A percentile compares a stretch with the other conserved stretches of the same genome.
phyloP scores from a whole-genome alignment of 495 filamentous ascomycete genomes.

The Podospora sp. region DNA sequence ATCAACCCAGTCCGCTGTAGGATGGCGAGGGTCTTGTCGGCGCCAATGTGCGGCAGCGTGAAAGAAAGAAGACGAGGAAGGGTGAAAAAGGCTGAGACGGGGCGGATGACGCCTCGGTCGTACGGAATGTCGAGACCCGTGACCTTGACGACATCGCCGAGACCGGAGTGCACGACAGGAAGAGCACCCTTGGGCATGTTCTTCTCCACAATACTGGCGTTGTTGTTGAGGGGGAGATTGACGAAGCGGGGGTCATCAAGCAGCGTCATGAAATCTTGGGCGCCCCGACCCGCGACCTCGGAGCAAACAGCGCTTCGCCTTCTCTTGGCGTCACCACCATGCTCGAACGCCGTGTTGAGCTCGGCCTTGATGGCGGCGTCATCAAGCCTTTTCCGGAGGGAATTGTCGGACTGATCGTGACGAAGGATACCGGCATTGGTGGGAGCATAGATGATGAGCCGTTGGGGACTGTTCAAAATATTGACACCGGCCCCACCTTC shows the following conservation, averaged over 20 bases:
- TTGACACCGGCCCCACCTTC: not conserved
- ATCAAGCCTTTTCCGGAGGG: not conserved
- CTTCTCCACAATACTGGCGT: conserved; percentile 21
- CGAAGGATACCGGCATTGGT: conserved; percentile 8
- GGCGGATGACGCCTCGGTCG: conserved; percentile 18
- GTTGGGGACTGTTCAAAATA: not conserved
- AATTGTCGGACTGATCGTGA: not conserved
- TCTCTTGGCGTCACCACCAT: not conserved
- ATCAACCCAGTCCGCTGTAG: conserved; percentile 11
- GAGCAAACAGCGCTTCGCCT: not conserved
- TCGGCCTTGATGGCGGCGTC: not conserved
- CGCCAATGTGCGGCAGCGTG: conserved; percentile 16
- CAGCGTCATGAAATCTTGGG: conserved; percentile 14
- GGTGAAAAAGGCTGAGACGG: conserved; percentile 18
- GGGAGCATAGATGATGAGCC: conserved; percentile 13
- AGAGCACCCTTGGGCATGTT: conserved; percentile 16
- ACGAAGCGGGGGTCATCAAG: conserved; percentile 15
- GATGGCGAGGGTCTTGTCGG: conserved; percentile 36
- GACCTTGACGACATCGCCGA: conserved; percentile 16
- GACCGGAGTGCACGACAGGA: conserved; percentile 14
- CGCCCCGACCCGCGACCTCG: conserved; percentile 6
- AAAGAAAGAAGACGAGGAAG: conserved; percentile 5
- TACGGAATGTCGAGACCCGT: conserved; percentile 17
- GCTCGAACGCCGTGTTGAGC: not conserved
- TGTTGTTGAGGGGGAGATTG: conserved; percentile 14